Conservation (phyloP, 169 alveolate genomes). For the Plasmodium ovale region DNA sequence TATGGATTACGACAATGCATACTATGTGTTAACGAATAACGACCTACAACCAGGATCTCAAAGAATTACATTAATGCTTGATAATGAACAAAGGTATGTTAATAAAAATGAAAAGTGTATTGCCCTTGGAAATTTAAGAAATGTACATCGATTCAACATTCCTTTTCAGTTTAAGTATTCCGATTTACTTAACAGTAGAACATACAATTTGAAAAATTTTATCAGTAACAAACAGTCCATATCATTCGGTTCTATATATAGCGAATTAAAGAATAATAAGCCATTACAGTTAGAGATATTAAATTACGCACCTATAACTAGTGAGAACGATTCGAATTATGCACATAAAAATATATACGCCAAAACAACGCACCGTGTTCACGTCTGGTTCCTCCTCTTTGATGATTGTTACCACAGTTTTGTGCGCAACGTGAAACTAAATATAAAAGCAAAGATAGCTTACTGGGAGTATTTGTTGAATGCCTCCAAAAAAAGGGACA, state of each 20-base stretch:
- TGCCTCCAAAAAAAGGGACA: constrained; percentile 35
- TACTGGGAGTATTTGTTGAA: constrained; percentile 60
- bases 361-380: constrained; percentile 72
- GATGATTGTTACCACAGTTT: constrained; percentile 64
- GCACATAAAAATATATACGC: constrained; percentile 40
- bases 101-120: constrained; percentile 58
- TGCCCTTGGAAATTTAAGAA: constrained; percentile 61
- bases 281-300: constrained; percentile 30
- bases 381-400: constrained; percentile 69
- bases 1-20: constrained; percentile 75
- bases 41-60: constrained; percentile 22
- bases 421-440: constrained; percentile 58
- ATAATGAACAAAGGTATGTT: constrained; percentile 56
- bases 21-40: constrained; percentile 43
- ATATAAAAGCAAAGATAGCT: constrained; percentile 64
- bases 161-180: constrained; percentile 64
- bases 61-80: constrained; percentile 63
- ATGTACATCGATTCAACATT: constrained; percentile 22
- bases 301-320: constrained; percentile 10
- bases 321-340: constrained; percentile 43
- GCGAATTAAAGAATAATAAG: constrained; percentile 55
- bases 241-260: constrained; percentile 20
- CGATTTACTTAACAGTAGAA: constrained; percentile 63
- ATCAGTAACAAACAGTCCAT: constrained; percentile 46
- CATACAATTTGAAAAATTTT: constrained; percentile 55